These are phyloP conservation scores for Zalaria sp. DNA, from an alignment of 2,329 filamentous ascomycete species.

Conservation along the genomic window DNA sequence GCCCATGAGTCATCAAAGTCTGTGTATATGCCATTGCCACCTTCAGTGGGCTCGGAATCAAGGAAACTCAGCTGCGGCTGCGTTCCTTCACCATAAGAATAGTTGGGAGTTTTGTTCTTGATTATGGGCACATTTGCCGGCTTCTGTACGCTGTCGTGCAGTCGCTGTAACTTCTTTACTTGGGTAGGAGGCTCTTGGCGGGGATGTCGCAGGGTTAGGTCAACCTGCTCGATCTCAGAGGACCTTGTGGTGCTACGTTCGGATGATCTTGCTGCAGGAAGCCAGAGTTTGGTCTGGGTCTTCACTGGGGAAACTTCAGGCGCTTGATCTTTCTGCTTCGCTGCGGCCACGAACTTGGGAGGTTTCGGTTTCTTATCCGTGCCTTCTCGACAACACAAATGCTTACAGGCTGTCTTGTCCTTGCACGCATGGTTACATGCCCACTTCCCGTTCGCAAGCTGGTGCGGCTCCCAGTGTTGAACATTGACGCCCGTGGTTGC, in stretches of 20 bases:
- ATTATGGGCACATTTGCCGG: background rate
- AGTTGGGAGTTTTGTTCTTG: background rate
- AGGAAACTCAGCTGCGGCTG: background rate
- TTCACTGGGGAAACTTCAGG: constrained; percentile 6
- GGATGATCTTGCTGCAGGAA: constrained; percentile 10
- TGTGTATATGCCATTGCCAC: background rate
- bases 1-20: background rate
- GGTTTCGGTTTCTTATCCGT: constrained; percentile 47
- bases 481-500: too few species aligned
- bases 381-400: constrained; percentile 59
- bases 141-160: background rate
- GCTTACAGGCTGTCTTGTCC: constrained; percentile 49
- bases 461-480: constrained; percentile 26
- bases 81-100: background rate
- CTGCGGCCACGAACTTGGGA: constrained; percentile 23
- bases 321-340: constrained; percentile 14
- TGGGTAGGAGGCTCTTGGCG: background rate
- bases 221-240: background rate
- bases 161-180: background rate
- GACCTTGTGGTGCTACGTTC: constrained; percentile 7
- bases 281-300: constrained; percentile 14
- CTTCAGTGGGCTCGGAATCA: background rate
- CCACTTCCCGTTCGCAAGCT: constrained; percentile 58
- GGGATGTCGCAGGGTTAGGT: background rate
- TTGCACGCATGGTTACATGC: constrained; percentile 59